Conservation (phyloP, 2,329 filamentous ascomycete species). For the Pseudopithomyces chartarum region DNA sequence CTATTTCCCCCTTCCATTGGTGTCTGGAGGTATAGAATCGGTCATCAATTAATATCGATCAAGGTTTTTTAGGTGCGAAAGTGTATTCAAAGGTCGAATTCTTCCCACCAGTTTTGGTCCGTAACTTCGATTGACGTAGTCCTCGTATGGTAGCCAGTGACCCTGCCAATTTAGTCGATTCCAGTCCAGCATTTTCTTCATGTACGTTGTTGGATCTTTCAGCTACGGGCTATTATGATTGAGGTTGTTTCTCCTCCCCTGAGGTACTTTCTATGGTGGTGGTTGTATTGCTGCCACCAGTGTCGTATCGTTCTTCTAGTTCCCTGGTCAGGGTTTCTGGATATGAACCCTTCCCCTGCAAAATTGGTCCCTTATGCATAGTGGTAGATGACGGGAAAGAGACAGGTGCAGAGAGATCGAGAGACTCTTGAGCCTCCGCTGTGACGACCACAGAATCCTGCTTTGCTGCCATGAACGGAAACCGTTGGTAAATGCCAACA, state of each 20-base stretch:
- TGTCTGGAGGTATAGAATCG: constrained; percentile 46
- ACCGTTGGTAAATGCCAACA: constrained; percentile 28
- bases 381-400: neutral
- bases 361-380: neutral
- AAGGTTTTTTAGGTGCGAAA: neutral
- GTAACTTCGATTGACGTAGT: constrained; percentile 49
- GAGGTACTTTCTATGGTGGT: constrained; percentile 32
- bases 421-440: neutral
- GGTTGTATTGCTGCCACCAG: neutral
- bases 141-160: constrained; percentile 53
- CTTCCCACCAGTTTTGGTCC: constrained; percentile 56
- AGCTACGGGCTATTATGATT: constrained; percentile 23
- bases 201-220: constrained; percentile 40
- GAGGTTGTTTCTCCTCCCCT: constrained; percentile 19
- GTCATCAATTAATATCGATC: constrained; percentile 37
- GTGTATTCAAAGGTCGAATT: constrained; percentile 44
- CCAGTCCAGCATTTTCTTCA: constrained; percentile 51
- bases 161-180: constrained; percentile 41
- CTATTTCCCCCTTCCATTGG: constrained; percentile 47
- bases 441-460: constrained; percentile 19
- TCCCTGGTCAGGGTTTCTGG: constrained; percentile 4
- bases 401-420: neutral
- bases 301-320: constrained; percentile 8
- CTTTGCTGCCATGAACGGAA: constrained; percentile 27
- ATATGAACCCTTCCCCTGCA: neutral